A percentile compares a stretch with the other conserved stretches of the same genome.
Conservation (phyloP, 192 early-diverging fungal species). For the Coemansia sp. region DNA sequence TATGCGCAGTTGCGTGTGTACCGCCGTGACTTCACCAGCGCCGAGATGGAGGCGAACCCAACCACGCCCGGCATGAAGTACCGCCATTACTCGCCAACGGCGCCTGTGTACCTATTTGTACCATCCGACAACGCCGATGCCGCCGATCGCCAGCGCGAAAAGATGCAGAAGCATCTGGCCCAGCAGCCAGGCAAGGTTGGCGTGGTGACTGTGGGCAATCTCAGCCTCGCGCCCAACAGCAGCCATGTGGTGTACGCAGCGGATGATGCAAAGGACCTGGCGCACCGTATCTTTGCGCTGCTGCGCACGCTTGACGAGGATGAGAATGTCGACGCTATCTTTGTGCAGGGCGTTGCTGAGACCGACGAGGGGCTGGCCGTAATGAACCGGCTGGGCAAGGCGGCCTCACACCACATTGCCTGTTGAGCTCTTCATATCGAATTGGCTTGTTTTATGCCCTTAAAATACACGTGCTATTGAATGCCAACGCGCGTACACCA, state of each 20-base stretch:
- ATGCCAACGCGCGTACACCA: too few species aligned
- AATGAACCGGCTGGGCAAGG: slow-evolving; percentile 95
- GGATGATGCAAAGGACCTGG: slow-evolving; percentile 64
- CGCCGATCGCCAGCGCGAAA: background rate
- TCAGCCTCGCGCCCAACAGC: too few species aligned
- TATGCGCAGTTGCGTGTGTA: slow-evolving; percentile 75
- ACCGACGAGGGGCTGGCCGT: slow-evolving; percentile 88
- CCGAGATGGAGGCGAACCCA: slow-evolving; percentile 69
- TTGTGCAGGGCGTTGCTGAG: slow-evolving; percentile 91
- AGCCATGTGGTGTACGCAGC: slow-evolving; percentile 9
- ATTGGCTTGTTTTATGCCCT: too few species aligned
- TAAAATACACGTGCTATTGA: too few species aligned
- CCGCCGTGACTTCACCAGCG: slow-evolving; percentile 70
- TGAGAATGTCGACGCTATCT: slow-evolving; percentile 65
- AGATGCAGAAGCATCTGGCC: slow-evolving; percentile 18
- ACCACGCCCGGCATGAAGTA: slow-evolving; percentile 99
- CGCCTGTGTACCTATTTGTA: slow-evolving; percentile 75
- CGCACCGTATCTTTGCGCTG: slow-evolving; percentile 74
- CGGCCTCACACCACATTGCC: slow-evolving; percentile 61
- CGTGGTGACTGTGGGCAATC: slow-evolving; percentile 12
- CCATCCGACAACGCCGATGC: slow-evolving; percentile 6
- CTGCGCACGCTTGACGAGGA: slow-evolving; percentile 74
- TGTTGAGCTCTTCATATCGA: too few species aligned
- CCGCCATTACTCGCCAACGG: slow-evolving; percentile 92
- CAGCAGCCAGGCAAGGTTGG: slow-evolving; percentile 3